phyloP scores from a whole-genome alignment of 1,139 yeast species.

The Lodderomyces orthopsilosis region DNA sequence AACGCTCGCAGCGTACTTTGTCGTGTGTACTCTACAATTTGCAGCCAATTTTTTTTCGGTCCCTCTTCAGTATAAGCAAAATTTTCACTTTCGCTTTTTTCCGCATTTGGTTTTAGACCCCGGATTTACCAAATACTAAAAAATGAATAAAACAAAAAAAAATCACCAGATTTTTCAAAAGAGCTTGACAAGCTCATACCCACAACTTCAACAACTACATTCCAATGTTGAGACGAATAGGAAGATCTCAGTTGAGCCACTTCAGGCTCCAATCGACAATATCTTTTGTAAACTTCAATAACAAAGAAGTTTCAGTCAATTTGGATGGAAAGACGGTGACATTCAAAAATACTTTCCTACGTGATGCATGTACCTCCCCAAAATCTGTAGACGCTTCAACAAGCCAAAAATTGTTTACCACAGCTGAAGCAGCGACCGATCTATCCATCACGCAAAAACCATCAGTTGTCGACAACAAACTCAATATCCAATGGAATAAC shows the following conservation, averaged over 20 bases:
- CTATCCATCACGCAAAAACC: conserved; percentile 28
- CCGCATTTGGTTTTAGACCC: neutral
- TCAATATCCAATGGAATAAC: conserved; percentile 57
- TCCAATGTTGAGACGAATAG: neutral
- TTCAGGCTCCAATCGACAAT: conserved; percentile 9
- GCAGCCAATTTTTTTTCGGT: neutral
- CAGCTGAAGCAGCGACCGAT: conserved; percentile 42
- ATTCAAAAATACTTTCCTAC: conserved; percentile 55
- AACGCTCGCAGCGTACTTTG: too few species aligned
- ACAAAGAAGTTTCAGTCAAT: conserved; percentile 12
- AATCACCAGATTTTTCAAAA: conserved; percentile 1
- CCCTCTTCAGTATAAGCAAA: too few species aligned
- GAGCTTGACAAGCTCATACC: neutral
- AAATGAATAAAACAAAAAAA: neutral
- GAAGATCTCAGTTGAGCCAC: neutral
- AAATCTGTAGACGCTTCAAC: conserved; percentile 55
- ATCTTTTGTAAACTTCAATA: conserved; percentile 7
- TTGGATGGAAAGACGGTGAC: conserved; percentile 27
- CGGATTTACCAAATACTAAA: neutral
- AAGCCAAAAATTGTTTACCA: conserved; percentile 65
- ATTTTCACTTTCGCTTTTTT: neutral
- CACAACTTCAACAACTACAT: neutral
- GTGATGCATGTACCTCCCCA: conserved; percentile 59
- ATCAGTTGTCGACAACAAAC: conserved; percentile 24
- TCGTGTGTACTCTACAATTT: neutral